Conservation (phyloP, 2,329 filamentous ascomycete species). For the Ceratocystis albifundus region DNA sequence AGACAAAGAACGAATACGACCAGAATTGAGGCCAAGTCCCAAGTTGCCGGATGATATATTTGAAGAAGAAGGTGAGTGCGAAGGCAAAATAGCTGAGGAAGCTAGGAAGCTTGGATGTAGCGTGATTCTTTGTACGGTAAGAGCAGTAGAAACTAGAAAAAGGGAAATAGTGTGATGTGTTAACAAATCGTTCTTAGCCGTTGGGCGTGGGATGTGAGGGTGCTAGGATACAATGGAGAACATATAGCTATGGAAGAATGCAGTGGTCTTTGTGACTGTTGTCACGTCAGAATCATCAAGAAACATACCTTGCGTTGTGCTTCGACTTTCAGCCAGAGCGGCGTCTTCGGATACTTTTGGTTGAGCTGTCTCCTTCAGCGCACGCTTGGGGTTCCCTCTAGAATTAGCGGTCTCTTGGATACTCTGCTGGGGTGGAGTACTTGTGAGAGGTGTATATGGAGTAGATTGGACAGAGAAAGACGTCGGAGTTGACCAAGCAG, state of each 20-base stretch:
- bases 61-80: background rate
- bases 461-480: background rate
- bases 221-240: background rate
- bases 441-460: background rate
- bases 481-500: background rate
- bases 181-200: background rate
- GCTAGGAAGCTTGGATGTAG: constrained; percentile 6
- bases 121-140: constrained; percentile 14
- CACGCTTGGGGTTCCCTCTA: background rate
- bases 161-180: background rate
- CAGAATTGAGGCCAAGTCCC: background rate
- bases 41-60: background rate
- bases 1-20: constrained; percentile 14
- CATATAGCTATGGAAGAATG: background rate
- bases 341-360: background rate
- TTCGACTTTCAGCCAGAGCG: background rate
- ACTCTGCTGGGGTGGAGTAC: background rate
- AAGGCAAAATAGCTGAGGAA: background rate
- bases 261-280: background rate
- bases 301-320: constrained; percentile 13
- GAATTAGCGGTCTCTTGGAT: background rate
- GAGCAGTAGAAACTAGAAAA: constrained; percentile 9
- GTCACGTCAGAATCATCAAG: background rate
- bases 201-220: background rate
- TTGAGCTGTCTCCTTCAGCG: background rate